Evolutionary conservation across 257 asterid species (phyloP).

Genomic region (Agastache rugosa): DNA sequence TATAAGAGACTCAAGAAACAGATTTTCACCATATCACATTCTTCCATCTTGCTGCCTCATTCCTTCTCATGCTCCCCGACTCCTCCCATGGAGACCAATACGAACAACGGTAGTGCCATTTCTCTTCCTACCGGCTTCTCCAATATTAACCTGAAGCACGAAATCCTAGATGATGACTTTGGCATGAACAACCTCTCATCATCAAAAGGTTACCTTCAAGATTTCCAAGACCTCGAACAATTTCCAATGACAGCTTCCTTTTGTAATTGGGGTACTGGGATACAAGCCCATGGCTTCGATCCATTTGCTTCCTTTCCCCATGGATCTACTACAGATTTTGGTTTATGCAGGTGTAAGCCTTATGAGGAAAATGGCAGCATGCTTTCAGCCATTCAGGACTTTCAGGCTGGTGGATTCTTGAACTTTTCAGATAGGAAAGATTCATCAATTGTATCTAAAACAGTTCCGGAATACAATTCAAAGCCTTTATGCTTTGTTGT

Average conservation of each 20-base stretch:
- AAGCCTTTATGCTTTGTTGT: conserved; percentile 47
- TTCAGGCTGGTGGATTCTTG: conserved; percentile 42
- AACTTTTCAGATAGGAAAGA: conserved; percentile 37
- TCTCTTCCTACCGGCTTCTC: conserved; percentile 37
- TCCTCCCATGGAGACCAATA: conserved; percentile 44
- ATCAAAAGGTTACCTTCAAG: conserved; percentile 58
- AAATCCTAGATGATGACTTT: conserved; percentile 49
- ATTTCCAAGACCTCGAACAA: conserved; percentile 61
- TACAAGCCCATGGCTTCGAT: conserved; percentile 49
- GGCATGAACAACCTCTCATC: conserved; percentile 40
- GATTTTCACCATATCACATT: conserved; percentile 33
- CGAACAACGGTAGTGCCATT: conserved; percentile 28
- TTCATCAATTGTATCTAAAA: conserved; percentile 40
- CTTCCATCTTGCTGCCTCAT: conserved; percentile 33
- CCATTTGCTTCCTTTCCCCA: conserved; percentile 55
- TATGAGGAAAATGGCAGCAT: conserved; percentile 45
- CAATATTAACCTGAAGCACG: conserved; percentile 49
- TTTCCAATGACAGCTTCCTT: conserved; percentile 39
- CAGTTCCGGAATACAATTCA: conserved; percentile 31
- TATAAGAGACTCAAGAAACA: conserved; percentile 35
- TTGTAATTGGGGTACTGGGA: conserved; percentile 43
- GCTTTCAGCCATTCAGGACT: conserved; percentile 41
- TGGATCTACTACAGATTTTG: conserved; percentile 38
- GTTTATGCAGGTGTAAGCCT: conserved; percentile 46
- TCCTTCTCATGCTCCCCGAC: conserved; percentile 36